Conservation (phyloP, 2,329 filamentous ascomycete genomes). For the Penicillium sp. region DNA sequence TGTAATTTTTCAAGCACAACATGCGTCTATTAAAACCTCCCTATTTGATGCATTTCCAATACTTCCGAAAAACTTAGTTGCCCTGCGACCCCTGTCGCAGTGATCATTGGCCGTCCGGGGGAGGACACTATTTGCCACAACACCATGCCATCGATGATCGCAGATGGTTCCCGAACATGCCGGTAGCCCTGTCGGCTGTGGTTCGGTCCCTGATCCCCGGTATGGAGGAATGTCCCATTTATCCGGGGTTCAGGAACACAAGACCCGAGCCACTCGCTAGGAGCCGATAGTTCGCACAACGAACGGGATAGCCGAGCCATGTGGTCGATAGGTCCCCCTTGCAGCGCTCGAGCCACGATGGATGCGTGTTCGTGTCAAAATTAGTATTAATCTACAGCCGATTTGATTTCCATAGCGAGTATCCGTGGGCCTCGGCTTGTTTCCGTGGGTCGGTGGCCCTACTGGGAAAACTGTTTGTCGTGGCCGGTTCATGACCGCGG, state of each 20-base stretch:
- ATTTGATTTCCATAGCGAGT: background rate
- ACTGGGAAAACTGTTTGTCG: background rate
- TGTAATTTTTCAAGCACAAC: background rate
- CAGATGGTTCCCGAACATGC: background rate
- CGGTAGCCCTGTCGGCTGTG: background rate
- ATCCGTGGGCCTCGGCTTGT: background rate
- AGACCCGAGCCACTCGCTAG: conserved; percentile 13
- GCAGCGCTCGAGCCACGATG: background rate
- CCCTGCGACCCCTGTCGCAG: background rate
- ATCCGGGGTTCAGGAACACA: conserved; percentile 12
- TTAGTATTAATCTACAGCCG: background rate
- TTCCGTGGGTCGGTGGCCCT: background rate
- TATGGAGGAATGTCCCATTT: background rate
- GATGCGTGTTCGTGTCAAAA: background rate
- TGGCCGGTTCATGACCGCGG: background rate
- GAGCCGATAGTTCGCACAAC: conserved; percentile 6
- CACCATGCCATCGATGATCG: background rate
- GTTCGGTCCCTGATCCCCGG: background rate
- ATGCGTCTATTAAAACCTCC: no score
- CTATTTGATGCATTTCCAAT: no score
- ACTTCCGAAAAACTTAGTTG: background rate
- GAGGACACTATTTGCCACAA: background rate
- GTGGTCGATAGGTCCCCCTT: background rate
- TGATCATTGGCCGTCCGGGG: background rate
- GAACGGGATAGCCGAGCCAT: conserved; percentile 1